Conservation (phyloP, 2,329 filamentous ascomycete genomes). For the Elsinoe perseae region DNA sequence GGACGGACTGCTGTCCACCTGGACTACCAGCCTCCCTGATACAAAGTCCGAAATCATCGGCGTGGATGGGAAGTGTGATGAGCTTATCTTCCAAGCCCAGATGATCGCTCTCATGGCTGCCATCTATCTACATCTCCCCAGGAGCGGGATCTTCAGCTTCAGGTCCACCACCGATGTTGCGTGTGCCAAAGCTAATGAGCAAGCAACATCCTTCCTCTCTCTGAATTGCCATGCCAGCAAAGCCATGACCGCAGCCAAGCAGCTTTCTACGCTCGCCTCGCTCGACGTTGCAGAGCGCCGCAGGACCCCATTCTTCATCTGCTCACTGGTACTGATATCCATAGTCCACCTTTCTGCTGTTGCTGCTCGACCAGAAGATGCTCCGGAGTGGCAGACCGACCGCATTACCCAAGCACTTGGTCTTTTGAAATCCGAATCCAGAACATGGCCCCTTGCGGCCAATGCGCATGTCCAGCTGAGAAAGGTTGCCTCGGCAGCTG, state of each 20-base stretch:
- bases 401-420: constrained; percentile 65
- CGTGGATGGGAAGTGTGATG: constrained; percentile 65
- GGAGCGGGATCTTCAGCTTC: constrained; percentile 62
- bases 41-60: constrained; percentile 63
- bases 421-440: constrained; percentile 59
- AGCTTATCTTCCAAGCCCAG: constrained; percentile 85
- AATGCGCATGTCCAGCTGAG: constrained; percentile 66
- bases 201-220: constrained; percentile 44
- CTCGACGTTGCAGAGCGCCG: constrained; percentile 46
- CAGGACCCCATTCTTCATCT: constrained; percentile 80
- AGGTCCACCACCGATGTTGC: constrained; percentile 44
- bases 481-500: constrained; percentile 49
- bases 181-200: constrained; percentile 39
- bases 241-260: constrained; percentile 69
- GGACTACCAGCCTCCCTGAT: constrained; percentile 69
- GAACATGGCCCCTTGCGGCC: constrained; percentile 65
- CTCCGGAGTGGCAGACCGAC: constrained; percentile 62
- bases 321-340: constrained; percentile 67
- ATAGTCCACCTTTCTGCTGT: constrained; percentile 78
- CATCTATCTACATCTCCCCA: constrained; percentile 71
- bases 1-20: constrained; percentile 38
- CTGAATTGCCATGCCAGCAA: constrained; percentile 66
- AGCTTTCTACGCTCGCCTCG: constrained; percentile 66
- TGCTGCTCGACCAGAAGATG: constrained; percentile 45
- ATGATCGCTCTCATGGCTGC: constrained; percentile 61